Percentiles rank a stretch among this genome's conserved stretches.
These are phyloP conservation scores for Populus deltoides DNA, from an alignment of 345 rosid species.

Conservation along the genomic window DNA sequence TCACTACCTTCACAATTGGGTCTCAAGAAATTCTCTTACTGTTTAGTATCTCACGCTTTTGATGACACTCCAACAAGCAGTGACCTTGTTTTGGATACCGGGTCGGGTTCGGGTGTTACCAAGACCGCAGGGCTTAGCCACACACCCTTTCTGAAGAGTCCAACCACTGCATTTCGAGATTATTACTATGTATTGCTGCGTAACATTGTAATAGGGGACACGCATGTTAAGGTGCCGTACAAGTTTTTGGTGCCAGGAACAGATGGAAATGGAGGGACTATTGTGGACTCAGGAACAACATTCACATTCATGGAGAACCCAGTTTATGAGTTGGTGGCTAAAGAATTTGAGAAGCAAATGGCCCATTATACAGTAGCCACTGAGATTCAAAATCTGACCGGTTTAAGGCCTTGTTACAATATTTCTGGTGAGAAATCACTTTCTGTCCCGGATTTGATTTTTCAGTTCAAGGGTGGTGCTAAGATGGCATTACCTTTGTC, in stretches of 20 bases:
- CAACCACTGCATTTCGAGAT: constrained; percentile 40
- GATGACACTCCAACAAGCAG: constrained; percentile 58
- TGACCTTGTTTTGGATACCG: constrained; percentile 54
- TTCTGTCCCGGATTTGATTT: constrained; percentile 43
- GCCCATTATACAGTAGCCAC: constrained; percentile 42
- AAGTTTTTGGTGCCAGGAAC: constrained; percentile 47
- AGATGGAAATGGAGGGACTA: constrained; percentile 76
- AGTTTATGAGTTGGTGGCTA: constrained; percentile 45
- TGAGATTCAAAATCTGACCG: constrained; percentile 41
- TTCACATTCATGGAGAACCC: constrained; percentile 78
- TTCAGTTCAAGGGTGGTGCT: constrained; percentile 83
- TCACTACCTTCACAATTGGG: constrained; percentile 77
- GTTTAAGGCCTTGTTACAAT: constrained; percentile 69
- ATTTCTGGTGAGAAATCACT: constrained; percentile 43
- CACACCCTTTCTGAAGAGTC: constrained; percentile 63
- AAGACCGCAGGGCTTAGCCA: constrained; percentile 52
- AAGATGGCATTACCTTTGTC: constrained; percentile 58
- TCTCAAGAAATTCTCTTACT: constrained; percentile 67
- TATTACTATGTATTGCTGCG: constrained; percentile 66
- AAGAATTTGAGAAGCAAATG: constrained; percentile 64
- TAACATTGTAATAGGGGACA: constrained; percentile 55
- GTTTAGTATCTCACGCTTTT: constrained; percentile 61
- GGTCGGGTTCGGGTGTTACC: constrained; percentile 33
- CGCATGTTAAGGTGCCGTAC: constrained; percentile 58
- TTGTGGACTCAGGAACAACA: constrained; percentile 88